Evolutionary conservation across 1,139 yeast genomes (phyloP).

Genomic region (Scheffersomyces parashehatae): DNA sequence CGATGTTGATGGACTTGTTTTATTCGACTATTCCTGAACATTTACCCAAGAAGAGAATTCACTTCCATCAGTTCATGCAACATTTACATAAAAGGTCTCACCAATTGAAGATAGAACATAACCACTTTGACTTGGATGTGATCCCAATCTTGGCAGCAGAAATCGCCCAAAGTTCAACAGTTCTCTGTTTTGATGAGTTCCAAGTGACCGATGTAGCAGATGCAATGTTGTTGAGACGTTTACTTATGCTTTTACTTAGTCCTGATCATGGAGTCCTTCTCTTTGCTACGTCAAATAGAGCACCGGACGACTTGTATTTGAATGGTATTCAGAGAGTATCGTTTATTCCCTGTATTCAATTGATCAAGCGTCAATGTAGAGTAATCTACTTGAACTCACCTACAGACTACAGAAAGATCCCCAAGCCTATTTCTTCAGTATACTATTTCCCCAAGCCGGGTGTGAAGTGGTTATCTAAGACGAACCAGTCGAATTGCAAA

Average conservation of each 20-base stretch:
- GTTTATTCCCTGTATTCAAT: conserved; percentile 86
- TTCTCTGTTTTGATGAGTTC: conserved; percentile 92
- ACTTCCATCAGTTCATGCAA: conserved; percentile 97
- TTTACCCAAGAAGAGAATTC: conserved; percentile 76
- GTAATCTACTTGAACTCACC: conserved; percentile 86
- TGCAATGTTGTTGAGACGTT: conserved; percentile 87
- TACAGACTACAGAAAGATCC: conserved; percentile 88
- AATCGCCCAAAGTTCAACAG: conserved; percentile 71
- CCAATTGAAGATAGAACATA: conserved; percentile 61
- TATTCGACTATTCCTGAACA: conserved; percentile 78
- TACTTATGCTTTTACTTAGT: conserved; percentile 60
- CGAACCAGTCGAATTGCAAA: conserved; percentile 49
- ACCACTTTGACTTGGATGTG: conserved; percentile 69
- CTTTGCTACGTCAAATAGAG: conserved; percentile 93
- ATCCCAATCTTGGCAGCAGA: conserved; percentile 84
- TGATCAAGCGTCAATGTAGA: conserved; percentile 69
- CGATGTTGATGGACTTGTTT: conserved; percentile 96
- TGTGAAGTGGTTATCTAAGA: conserved; percentile 53
- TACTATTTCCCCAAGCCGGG: conserved; percentile 77
- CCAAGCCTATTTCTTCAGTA: conserved; percentile 78
- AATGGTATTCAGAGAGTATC: conserved; percentile 92
- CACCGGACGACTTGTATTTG: conserved; percentile 88
- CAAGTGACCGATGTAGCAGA: conserved; percentile 98
- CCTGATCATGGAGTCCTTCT: conserved; percentile 79
- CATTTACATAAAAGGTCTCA: conserved; percentile 85